Evolutionary conservation across 2,329 filamentous ascomycete species (phyloP), one percentile per base, ranked within the genome.

Genomic region (Colletotrichum destructivum): DNA sequence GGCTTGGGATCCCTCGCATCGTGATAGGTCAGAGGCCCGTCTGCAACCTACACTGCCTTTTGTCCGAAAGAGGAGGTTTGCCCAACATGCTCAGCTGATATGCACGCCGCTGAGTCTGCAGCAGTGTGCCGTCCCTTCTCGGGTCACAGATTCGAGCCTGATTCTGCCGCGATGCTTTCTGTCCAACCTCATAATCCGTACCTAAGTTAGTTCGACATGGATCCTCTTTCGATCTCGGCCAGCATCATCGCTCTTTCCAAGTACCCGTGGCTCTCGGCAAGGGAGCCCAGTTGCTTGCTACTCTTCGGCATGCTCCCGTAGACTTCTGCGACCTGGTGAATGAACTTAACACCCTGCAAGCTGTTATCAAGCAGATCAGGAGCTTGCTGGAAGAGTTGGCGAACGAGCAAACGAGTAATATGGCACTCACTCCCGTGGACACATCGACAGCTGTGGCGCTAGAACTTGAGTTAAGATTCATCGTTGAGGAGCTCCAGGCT

Each of bases 161-260:
- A 40, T 5, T n/a, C 2, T 16, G 35, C 21, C 21, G 18, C 51
- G 35, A 23, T n/a, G 18, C 44, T 51, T 31, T 31, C 40, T 21
- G 16, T 3, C n/a, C 23, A 51, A 12, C 54, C 16, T n/a, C 46
- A n/a, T 15, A 11, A n/a, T 38, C n/a, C 4, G 16, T 47, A 16
- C 15, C 11, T 9, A 38, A 38, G 35, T 11, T 38, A 42, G 15
- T n/a, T 42, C 47, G 35, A 6, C 4, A 54, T 66, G 61, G 62
- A 66, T 60, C 44, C 46, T 21, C 62, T 69, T 16, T 60, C 61
- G 9, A 55, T 59, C 23, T 16, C 66, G 2, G 54, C 52, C 21
- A 66, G 66, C 66, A 18, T 54, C n/a, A 47, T 66, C 46, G 66
- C 61, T 52, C 26, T 66, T 21, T 66, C 8, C 62, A 66, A 15